These are phyloP conservation scores for Plectosphaerella plurivora DNA, from an alignment of 2,329 filamentous ascomycete species.

Conservation along the genomic window DNA sequence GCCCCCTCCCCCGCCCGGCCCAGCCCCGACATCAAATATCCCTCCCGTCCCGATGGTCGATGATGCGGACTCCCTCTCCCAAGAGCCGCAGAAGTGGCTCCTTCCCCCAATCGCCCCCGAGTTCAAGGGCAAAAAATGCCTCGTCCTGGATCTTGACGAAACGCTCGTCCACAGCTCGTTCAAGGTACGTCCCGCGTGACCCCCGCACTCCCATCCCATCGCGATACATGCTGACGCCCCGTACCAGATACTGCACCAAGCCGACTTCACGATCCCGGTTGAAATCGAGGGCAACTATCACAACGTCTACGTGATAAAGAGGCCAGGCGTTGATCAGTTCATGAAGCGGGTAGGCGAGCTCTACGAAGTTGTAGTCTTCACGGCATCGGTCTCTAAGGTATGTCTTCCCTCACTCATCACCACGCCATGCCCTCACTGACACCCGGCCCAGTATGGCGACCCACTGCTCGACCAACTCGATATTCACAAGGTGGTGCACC, in stretches of 20 bases:
- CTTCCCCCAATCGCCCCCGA: conserved; percentile 78
- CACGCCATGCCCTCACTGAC: conserved; percentile 7
- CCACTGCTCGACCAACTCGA: conserved; percentile 93
- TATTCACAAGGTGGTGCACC: conserved; percentile 94
- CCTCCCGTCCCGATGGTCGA: conserved; percentile 28
- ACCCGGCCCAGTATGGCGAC: conserved; percentile 72
- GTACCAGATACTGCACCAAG: conserved; percentile 85
- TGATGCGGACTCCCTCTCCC: conserved; percentile 38
- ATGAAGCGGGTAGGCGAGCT: conserved; percentile 98
- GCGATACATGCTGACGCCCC: conserved; percentile 6
- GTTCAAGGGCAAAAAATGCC: conserved; percentile 83
- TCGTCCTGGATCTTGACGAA: conserved; percentile 93
- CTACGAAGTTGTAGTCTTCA: conserved; percentile 98
- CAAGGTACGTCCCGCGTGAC: conserved; percentile 58
- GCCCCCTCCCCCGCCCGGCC: conserved; percentile 42
- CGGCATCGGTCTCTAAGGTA: conserved; percentile 96
- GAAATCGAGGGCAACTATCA: conserved; percentile 99
- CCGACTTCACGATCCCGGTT: conserved; percentile 97
- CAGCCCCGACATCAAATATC: conserved; percentile 29
- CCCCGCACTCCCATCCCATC: conserved; percentile 1
- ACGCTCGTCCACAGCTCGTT: conserved; percentile 98
- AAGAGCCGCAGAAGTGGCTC: conserved; percentile 57
- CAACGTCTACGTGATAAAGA: conserved; percentile 99
- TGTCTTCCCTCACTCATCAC: conserved; percentile 4
- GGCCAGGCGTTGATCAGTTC: conserved; percentile 96